Evolutionary conservation across 352 stramenopile species (phyloP).

Genomic region (Globisporangium splendens): DNA sequence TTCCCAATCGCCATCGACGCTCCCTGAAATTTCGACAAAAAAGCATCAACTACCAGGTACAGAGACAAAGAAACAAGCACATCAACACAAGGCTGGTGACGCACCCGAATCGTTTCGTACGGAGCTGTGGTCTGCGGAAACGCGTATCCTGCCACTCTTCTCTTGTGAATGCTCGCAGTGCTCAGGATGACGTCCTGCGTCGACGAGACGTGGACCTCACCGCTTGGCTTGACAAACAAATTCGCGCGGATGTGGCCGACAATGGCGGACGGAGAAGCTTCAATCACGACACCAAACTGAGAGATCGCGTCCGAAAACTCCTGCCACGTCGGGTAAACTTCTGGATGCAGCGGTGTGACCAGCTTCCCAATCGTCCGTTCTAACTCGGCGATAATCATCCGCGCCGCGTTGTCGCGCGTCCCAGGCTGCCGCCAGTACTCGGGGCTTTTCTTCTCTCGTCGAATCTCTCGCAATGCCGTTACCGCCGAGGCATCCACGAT

Average conservation of each 20-base stretch:
- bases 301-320: slow-evolving; percentile 52
- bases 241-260: slow-evolving; percentile 60
- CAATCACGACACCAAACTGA: slow-evolving; percentile 76
- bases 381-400: slow-evolving; percentile 53
- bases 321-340: slow-evolving; percentile 66
- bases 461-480: slow-evolving; percentile 51
- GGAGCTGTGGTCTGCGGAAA: slow-evolving; percentile 82
- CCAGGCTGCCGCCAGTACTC: slow-evolving; percentile 76
- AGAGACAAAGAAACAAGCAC: neutral
- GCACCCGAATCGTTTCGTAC: slow-evolving; percentile 59
- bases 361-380: slow-evolving; percentile 35
- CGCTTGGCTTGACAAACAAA: slow-evolving; percentile 74
- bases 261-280: slow-evolving; percentile 48
- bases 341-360: slow-evolving; percentile 20
- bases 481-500: slow-evolving; percentile 68
- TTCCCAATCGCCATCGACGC: slow-evolving; percentile 50
- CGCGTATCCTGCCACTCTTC: slow-evolving; percentile 49
- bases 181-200: slow-evolving; percentile 58
- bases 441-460: slow-evolving; percentile 47
- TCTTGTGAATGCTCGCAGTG: slow-evolving; percentile 17
- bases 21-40: slow-evolving; percentile 16
- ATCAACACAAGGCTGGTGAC: neutral
- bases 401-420: slow-evolving; percentile 52
- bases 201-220: slow-evolving; percentile 61
- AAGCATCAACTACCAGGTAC: too few relatives aligned